These are phyloP conservation scores for Salisapilia sapeloensis DNA, from an alignment of 352 stramenopile species.

Conservation along the genomic window DNA sequence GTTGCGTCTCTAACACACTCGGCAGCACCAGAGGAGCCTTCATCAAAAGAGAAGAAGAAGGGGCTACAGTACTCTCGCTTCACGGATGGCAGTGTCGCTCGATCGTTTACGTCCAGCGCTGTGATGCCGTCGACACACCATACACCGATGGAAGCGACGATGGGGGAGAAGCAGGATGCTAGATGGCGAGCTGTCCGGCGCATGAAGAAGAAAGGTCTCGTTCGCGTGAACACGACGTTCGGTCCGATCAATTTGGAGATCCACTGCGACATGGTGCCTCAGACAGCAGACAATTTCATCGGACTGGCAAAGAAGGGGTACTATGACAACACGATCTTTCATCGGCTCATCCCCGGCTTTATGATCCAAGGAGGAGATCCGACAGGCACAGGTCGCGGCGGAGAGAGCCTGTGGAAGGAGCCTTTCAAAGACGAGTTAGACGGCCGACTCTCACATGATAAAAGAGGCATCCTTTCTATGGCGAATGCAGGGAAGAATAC, in stretches of 20 bases:
- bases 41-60: not conserved
- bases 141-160: constrained; percentile 18
- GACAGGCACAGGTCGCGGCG: constrained; percentile 88
- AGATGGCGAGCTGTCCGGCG: constrained; percentile 78
- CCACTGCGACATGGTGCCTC: constrained; percentile 92
- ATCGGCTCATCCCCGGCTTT: constrained; percentile 94
- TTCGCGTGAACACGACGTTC: constrained; percentile 88
- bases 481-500: constrained; percentile 92
- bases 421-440: constrained; percentile 96
- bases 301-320: constrained; percentile 84
- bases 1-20: constrained; percentile 47
- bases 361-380: constrained; percentile 93
- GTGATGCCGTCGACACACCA: constrained; percentile 65
- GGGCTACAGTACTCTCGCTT: constrained; percentile 61
- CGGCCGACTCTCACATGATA: constrained; percentile 82
- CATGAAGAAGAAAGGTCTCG: constrained; percentile 94
- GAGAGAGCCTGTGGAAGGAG: constrained; percentile 88
- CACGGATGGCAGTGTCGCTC: constrained; percentile 81
- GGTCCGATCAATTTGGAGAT: constrained; percentile 93
- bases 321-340: constrained; percentile 91
- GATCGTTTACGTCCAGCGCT: constrained; percentile 91
- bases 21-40: constrained; percentile 3
- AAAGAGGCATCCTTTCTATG: constrained; percentile 89
- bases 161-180: constrained; percentile 40
- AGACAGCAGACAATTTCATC: constrained; percentile 95